Evolutionary conservation across 1,284 basidiomycete genomes (phyloP), one percentile per base, ranked within the genome.

Genomic region (Rhodotorula sp.): DNA sequence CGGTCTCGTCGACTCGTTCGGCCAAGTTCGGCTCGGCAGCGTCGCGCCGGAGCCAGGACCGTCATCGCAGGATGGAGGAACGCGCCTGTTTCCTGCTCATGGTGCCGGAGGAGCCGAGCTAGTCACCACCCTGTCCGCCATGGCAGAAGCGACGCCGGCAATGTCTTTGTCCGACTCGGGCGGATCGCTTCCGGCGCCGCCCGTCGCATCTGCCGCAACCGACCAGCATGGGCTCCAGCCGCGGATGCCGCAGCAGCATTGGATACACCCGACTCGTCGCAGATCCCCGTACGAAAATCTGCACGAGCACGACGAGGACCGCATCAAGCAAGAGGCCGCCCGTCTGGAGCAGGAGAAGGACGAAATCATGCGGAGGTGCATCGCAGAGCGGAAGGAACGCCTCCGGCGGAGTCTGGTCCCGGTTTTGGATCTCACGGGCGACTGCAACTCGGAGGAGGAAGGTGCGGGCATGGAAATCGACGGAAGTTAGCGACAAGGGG

Each of bases 281-380:
- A 5, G 5, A 5, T 57, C 56, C 18, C 56, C 56, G 29, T 57
- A 57, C 29, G 56, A 29, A 10, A 6, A 57, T 14, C 12, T 6
- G 56, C 26, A 31, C 16, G 56, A 57, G 56, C 56, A 57, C 56
- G 56, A 57, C 56, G 56, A 57, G 56, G 56, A 57, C 26, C 56
- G 26, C 7, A 18, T 1, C 26, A 20, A 14, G 29, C 29, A 16
- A 7, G 26, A 31, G 18, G 15, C 26, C 12, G 26, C 7, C n/a
- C 26, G 29, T 2, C 7, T 2, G 15, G 26, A 57, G 56, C 56
- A 57, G 26, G 2, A 57, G 26, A 31, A 57, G 29, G 56, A 57
- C 26, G 18, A 16, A 8, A 29, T 18, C 26, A 31, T 57, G 26
- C 18, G 15, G 18, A 29, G 18, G 56, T 18, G 26, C 5, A 29